A percentile compares a stretch with the other conserved stretches of the same genome.
phyloP scores from a whole-genome alignment of 805 yeast genomes.

The Candida anglica region DNA sequence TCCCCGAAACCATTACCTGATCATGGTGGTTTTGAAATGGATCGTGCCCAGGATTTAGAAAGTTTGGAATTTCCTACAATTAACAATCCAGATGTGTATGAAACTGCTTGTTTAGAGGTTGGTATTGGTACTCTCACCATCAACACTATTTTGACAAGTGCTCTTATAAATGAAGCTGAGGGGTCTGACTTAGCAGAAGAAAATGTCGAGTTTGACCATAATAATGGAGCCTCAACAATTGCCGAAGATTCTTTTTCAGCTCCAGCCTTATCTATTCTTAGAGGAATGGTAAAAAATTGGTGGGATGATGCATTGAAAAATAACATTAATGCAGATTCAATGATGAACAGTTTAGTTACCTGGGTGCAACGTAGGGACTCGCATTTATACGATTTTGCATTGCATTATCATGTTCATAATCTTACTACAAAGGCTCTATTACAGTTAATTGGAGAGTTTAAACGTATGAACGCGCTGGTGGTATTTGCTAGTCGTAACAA shows the following conservation, averaged over 20 bases:
- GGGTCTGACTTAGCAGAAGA: slow-evolving; percentile 71
- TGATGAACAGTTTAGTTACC: slow-evolving; percentile 73
- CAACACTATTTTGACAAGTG: slow-evolving; percentile 81
- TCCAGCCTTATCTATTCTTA: slow-evolving; percentile 65
- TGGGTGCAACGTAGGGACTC: slow-evolving; percentile 86
- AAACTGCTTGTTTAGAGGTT: slow-evolving; percentile 73
- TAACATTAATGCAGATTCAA: slow-evolving; percentile 70
- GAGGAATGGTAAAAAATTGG: slow-evolving; percentile 80
- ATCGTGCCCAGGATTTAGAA: slow-evolving; percentile 52
- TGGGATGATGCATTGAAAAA: slow-evolving; percentile 84
- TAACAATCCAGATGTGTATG: slow-evolving; percentile 76
- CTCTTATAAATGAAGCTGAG: slow-evolving; percentile 82
- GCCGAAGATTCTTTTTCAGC: slow-evolving; percentile 82
- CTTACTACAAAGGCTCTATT: slow-evolving; percentile 76
- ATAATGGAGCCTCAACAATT: slow-evolving; percentile 46
- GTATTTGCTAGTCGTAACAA: slow-evolving; percentile 79
- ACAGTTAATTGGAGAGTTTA: slow-evolving; percentile 78
- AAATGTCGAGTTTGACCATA: slow-evolving; percentile 25
- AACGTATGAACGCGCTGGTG: slow-evolving; percentile 71
- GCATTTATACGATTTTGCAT: slow-evolving; percentile 66
- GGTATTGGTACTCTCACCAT: slow-evolving; percentile 75
- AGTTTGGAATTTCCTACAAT: slow-evolving; percentile 63
- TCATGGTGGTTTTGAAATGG: slow-evolving; percentile 77
- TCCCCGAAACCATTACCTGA: slow-evolving; percentile 76
- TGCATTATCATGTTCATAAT: slow-evolving; percentile 85